Evolutionary conservation across 176 grass and related monocot species (phyloP), one percentile per base, ranked within the genome.

Genomic region (Bothriochloa decipiens): DNA sequence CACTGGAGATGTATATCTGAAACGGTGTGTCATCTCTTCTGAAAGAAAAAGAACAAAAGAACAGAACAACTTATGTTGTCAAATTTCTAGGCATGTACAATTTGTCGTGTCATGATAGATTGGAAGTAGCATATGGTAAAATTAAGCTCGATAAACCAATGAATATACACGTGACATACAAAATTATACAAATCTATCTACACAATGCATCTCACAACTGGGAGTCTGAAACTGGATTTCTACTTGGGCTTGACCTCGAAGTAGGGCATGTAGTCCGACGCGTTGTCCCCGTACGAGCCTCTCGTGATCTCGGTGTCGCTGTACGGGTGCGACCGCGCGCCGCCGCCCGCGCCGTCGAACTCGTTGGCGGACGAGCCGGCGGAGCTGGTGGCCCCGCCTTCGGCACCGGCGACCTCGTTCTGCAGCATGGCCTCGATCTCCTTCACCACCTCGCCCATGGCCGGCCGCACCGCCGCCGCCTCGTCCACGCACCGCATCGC

Each of bases 391-490:
- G 53, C 52, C 17, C 52, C 29, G 5, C 66, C 33, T 16, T 42
- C 80, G 33, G 35, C 53, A 0, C 57, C 72, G 20, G 13, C 32
- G 52, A 84, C 78, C 65, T 90, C 91, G 68, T 88, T 87, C 16
- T 75, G 91, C 72, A 93, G 77, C 88, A 90, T 90, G 25, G 79
- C 71, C 77, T 93, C 91, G 29, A 93, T 85, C 67, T 90, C 91
- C 85, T 93, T 87, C 13, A 90, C 79, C 6, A 93, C 85, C 74
- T 69, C 77, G 33, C 82, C 52, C 88, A 93, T 93, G 58, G 25
- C 13, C 12, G 85, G 91, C 22, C 88, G 88, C 62, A 11, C 20
- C 50, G 66, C 79, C 60, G 81, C 88, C 8, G 88, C 70, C 67
- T 93, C 81, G 70, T 90, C 68, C 11, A 93, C 85, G 85, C 91